Evolutionary conservation across 768 basidiomycete genomes (phyloP).

Genomic region (Boletus rubropictus): DNA sequence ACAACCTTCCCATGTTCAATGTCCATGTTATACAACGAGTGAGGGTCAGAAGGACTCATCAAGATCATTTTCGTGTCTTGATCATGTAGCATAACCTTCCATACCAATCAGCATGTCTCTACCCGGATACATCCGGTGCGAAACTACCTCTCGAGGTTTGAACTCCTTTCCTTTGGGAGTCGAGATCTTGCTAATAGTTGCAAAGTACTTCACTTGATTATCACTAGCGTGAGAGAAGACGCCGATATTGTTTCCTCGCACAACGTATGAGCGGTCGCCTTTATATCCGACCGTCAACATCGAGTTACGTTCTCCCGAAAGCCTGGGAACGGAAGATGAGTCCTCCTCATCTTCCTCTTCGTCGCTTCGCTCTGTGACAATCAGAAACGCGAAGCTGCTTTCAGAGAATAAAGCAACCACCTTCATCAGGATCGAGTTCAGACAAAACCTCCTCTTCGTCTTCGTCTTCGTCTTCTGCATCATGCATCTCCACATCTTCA

Average conservation of each 20-base stretch:
- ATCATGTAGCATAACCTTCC: slow-evolving; percentile 91
- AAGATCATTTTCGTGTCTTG: slow-evolving; percentile 95
- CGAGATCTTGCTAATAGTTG: slow-evolving; percentile 78
- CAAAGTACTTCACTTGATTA: slow-evolving; percentile 74
- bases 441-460: slow-evolving; percentile 74
- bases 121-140: neutral
- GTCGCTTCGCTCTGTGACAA: slow-evolving; percentile 42
- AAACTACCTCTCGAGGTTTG: slow-evolving; percentile 73
- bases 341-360: slow-evolving; percentile 37
- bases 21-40: slow-evolving; percentile 86
- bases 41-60: slow-evolving; percentile 74
- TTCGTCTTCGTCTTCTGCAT: slow-evolving; percentile 66
- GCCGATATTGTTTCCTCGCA: slow-evolving; percentile 86
- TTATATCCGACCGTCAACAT: slow-evolving; percentile 93
- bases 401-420: slow-evolving; percentile 30
- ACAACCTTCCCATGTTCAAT: slow-evolving; percentile 93
- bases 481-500: slow-evolving; percentile 87
- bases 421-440: slow-evolving; percentile 61
- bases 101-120: slow-evolving; percentile 5
- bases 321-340: slow-evolving; percentile 32
- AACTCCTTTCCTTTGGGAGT: slow-evolving; percentile 80
- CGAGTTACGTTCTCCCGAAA: slow-evolving; percentile 69
- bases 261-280: slow-evolving; percentile 90
- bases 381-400: neutral
- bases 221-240: slow-evolving; percentile 75